Conservation (phyloP, 1,284 basidiomycete species). For the Pulchroboletus neoregius region DNA sequence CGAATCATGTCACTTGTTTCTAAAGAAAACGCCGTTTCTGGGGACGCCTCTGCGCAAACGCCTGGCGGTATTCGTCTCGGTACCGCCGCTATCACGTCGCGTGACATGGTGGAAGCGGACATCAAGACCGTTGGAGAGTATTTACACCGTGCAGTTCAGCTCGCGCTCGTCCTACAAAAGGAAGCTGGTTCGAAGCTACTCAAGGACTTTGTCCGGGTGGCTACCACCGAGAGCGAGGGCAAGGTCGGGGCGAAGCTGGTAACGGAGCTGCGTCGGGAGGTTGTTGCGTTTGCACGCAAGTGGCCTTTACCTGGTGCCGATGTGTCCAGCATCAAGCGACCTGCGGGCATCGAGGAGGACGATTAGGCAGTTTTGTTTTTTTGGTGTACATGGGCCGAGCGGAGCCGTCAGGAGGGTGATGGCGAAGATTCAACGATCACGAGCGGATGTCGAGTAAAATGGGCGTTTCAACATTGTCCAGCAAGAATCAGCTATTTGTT, state of each 20-base stretch:
- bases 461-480: slow-evolving; percentile 33
- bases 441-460: slow-evolving; percentile 17
- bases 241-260: slow-evolving; percentile 73
- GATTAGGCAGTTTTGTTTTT: slow-evolving; percentile 1
- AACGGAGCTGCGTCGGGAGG: slow-evolving; percentile 69
- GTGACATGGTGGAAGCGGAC: slow-evolving; percentile 88
- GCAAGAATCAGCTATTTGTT: slow-evolving; percentile 7
- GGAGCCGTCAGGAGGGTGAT: neutral
- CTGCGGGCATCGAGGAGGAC: slow-evolving; percentile 64
- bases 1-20: slow-evolving; percentile 10
- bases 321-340: slow-evolving; percentile 55
- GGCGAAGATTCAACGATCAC: slow-evolving; percentile 34
- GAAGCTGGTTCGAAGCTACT: slow-evolving; percentile 94
- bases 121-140: slow-evolving; percentile 87
- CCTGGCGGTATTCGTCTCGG: slow-evolving; percentile 98
- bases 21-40: slow-evolving; percentile 96
- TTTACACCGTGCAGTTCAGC: slow-evolving; percentile 89
- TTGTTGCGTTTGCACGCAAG: slow-evolving; percentile 73
- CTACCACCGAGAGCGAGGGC: slow-evolving; percentile 66
- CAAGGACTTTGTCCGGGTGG: slow-evolving; percentile 92
- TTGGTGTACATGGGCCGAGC: neutral
- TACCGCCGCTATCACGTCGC: slow-evolving; percentile 91
- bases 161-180: slow-evolving; percentile 84
- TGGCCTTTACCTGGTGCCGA: slow-evolving; percentile 96
- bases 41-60: slow-evolving; percentile 91